Conservation (phyloP, 306 rosid species). For the Arachis stenosperma region DNA sequence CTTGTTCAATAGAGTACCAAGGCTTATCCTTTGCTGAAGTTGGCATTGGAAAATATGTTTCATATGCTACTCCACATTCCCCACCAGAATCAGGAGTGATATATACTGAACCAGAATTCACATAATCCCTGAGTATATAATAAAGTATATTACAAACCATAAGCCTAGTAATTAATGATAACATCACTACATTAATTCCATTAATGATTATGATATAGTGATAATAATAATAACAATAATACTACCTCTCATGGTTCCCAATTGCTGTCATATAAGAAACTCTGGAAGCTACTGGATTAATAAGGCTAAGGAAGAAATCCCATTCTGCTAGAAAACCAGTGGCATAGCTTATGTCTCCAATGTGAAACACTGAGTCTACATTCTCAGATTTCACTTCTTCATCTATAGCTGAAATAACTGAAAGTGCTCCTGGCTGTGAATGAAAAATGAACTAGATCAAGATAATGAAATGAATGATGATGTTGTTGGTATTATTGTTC, state of each 20-base stretch:
- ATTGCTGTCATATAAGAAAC: slow-evolving; percentile 89
- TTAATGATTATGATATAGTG: neutral
- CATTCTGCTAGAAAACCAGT: slow-evolving; percentile 89
- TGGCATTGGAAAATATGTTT: slow-evolving; percentile 89
- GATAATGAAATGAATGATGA: neutral
- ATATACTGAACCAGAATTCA: slow-evolving; percentile 64
- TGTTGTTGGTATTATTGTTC: neutral
- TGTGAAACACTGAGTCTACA: slow-evolving; percentile 73
- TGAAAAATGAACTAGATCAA: neutral
- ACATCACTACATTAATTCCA: no score
- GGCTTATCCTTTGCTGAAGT: slow-evolving; percentile 73
- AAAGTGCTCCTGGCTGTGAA: slow-evolving; percentile 81
- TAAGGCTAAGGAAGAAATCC: slow-evolving; percentile 78
- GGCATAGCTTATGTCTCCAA: slow-evolving; percentile 96
- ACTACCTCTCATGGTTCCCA: slow-evolving; percentile 94
- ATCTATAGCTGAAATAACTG: slow-evolving; percentile 63
- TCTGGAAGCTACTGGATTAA: slow-evolving; percentile 67
- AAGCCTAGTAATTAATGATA: neutral
- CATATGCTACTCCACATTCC: slow-evolving; percentile 93
- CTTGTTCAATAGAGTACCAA: slow-evolving; percentile 91
- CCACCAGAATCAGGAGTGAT: slow-evolving; percentile 80
- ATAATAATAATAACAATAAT: neutral
- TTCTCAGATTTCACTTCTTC: slow-evolving; percentile 54
- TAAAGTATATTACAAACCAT: neutral
- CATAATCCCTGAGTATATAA: slow-evolving; percentile 59